Evolutionary conservation across 2,329 filamentous ascomycete genomes (phyloP), one percentile per base, ranked within the genome.

Genomic region (Alternaria gansuensis): DNA sequence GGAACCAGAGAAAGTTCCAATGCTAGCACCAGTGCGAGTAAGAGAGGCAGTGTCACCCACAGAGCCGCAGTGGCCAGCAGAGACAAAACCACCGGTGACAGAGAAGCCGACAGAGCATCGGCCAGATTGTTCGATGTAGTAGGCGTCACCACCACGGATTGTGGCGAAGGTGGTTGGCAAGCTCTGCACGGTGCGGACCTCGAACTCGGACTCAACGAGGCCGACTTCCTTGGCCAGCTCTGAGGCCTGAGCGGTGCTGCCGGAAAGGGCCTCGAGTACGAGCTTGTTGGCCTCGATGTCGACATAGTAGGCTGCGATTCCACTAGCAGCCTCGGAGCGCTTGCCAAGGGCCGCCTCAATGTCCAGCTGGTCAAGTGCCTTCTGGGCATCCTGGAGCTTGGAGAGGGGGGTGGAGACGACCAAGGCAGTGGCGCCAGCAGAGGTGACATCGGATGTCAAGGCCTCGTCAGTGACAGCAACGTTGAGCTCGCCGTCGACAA

Each of bases 81-180:
- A 73, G 31, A 80, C 78, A 67, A 79, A 80, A 21, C 78, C 78
- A 29, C 73, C 75, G 26, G 75, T 79, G 62, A 80, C 78, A 2
- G 76, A 69, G 71, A 80, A 80, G 29, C 78, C 78, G 59, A 80
- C 60, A 56, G 78, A 80, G 77, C 78, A 80, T 3, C 78, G 72
- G 48, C 57, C 62, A 49, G 17, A 17, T 6, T 54, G 54, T 68
- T 75, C 65, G 70, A 79, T 79, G 63, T 60, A 59, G 75, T 79
- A 79, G 61, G 77, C 75, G 52, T 79, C 77, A 49, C 77, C 78
- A 43, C 78, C 78, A 28, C 59, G 62, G 64, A 79, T 63, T 0
- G 74, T 78, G 57, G 68, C 77, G 51, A 77, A 73, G 68, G 73
- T 76, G 41, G 67, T 73, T 0, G 77, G 77, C 66, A 79, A 63